Evolutionary conservation across 2,329 filamentous ascomycete genomes (phyloP).

Genomic region (Aspergillus neotritici): DNA sequence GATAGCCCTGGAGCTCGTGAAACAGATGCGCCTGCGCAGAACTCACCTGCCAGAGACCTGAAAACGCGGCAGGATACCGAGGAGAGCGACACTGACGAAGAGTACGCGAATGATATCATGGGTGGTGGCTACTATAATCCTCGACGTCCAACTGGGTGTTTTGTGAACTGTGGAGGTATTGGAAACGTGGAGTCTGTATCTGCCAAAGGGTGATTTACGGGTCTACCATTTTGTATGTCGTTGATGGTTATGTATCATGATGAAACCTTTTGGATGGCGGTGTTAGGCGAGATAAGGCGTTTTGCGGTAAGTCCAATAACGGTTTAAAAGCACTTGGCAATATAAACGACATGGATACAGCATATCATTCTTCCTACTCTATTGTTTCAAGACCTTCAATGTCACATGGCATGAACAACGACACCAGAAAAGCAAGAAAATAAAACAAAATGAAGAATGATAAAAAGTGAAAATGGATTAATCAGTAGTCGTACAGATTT

Average conservation of each 20-base stretch:
- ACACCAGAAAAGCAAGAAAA: no score
- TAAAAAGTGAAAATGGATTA: constrained; percentile 12
- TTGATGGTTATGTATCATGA: no score
- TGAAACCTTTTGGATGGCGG: no score
- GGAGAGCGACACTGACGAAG: constrained; percentile 66
- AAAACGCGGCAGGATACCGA: constrained; percentile 42
- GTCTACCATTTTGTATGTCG: no score
- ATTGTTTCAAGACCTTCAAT: no score
- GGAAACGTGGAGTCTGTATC: constrained; percentile 9
- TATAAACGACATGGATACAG: no score
- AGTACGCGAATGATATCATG: constrained; percentile 45
- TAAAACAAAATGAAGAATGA: background rate
- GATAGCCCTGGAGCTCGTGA: constrained; percentile 15
- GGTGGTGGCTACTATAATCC: constrained; percentile 50
- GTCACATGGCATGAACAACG: no score
- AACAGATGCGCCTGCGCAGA: constrained; percentile 6
- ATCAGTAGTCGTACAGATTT: constrained; percentile 22
- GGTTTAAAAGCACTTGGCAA: no score
- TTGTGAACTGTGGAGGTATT: constrained; percentile 30
- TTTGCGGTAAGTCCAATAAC: no score
- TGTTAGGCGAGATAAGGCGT: no score
- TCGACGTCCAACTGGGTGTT: constrained; percentile 47
- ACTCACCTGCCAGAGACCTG: constrained; percentile 4
- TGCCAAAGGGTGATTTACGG: no score
- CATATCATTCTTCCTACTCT: no score